These are phyloP conservation scores for Cladosporium sp. DNA, from an alignment of 2,329 filamentous ascomycete species.

Conservation along the genomic window DNA sequence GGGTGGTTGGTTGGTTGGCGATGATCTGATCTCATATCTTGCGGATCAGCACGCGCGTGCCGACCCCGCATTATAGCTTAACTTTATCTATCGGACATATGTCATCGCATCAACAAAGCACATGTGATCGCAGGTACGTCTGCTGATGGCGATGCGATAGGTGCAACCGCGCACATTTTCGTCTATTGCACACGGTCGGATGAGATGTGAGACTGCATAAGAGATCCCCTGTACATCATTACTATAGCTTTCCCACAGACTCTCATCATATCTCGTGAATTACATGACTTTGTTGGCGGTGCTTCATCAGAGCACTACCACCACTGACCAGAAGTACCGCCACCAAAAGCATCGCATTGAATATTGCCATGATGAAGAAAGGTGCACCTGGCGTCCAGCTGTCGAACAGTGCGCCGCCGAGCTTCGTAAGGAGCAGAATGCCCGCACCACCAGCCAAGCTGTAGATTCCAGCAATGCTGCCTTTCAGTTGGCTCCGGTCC, in stretches of 20 bases:
- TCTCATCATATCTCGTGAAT: not conserved
- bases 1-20: too few species aligned
- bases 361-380: constrained; percentile 90
- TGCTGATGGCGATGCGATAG: too few species aligned
- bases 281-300: not conserved
- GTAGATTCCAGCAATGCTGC: constrained; percentile 91
- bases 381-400: constrained; percentile 67
- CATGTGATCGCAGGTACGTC: too few species aligned
- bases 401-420: constrained; percentile 86
- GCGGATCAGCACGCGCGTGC: too few species aligned
- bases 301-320: constrained; percentile 15
- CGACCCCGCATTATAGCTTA: too few species aligned
- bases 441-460: constrained; percentile 85
- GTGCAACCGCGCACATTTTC: too few species aligned
- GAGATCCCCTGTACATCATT: not conserved
- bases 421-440: constrained; percentile 85
- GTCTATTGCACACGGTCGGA: too few species aligned
- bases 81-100: too few species aligned
- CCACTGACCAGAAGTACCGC: constrained; percentile 27
- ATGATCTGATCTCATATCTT: too few species aligned
- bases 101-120: too few species aligned
- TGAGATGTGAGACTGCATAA: too few species aligned
- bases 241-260: not conserved
- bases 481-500: constrained; percentile 63
- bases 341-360: constrained; percentile 70